Evolutionary conservation across 2,329 filamentous ascomycete species (phyloP), one percentile per base, ranked within the genome.

Genomic region (Neonectria ditissima): DNA sequence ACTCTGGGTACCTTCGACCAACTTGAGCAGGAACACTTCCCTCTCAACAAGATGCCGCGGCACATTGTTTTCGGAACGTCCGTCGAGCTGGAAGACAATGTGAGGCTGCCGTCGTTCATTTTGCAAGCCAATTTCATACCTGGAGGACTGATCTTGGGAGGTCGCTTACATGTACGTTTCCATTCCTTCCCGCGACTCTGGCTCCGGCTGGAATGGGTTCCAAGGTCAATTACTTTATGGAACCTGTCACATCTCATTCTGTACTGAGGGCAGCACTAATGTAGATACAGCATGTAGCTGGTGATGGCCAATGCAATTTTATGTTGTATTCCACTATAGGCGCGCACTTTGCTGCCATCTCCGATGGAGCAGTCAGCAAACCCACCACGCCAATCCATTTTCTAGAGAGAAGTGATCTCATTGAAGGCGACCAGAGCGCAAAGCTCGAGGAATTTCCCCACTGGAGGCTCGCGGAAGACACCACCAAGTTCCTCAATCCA

Each of bases 231-330:
- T 18, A 16, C 16, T 28, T 30, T 2, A 26, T 8, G 3, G 45
- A 48, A 18, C 44, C 45, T 18, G 14, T 47, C 18, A 6, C 24
- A 4, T 3, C 44, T 10, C 6, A 47, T 47, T 14, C 2, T 8
- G 7, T 16, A 28, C 9, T n/a, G 3, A n/a, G 14, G 24, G 9
- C 44, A 24, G 7, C 20, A 18, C 45, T 48, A 32, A 55, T 55
- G 2, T 5, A 28, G 14, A 45, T 13, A 32, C 34, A 55, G 61
- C 61, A 63, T 61, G 61, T 63, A 16, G 56, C 56, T 24, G 61
- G 61, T 16, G 61, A 63, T 51, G 61, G 61, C 3, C 11, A 22
- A 2, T 63, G 61, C 26, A 63, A 63, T 34, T 51, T 61, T 30
- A 54, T 63, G 20, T 55, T 60, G 24, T 41, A 63, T 7, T 32